phyloP scores from a whole-genome alignment of 768 basidiomycete species.

The Phaeotremella skinneri region DNA sequence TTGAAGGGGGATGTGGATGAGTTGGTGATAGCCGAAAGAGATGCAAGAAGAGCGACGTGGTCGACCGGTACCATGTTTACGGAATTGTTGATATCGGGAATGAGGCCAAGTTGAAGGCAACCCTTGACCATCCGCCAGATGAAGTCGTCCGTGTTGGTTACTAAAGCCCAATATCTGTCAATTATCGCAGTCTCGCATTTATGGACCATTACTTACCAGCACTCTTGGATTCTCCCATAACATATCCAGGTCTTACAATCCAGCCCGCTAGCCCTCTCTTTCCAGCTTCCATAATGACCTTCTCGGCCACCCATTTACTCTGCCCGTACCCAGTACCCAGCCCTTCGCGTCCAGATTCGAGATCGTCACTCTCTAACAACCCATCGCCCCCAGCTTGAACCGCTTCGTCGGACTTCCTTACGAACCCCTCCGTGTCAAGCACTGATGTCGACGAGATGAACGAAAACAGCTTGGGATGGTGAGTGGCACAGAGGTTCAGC shows the following conservation, averaged over 20 bases:
- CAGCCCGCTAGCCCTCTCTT: constrained; percentile 77
- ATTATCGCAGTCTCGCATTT: background rate
- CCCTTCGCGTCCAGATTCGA: constrained; percentile 72
- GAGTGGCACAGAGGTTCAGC: constrained; percentile 65
- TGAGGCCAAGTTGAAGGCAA: constrained; percentile 93
- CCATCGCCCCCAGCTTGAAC: constrained; percentile 59
- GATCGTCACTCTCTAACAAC: constrained; percentile 79
- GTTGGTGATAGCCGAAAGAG: constrained; percentile 63
- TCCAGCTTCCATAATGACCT: constrained; percentile 86
- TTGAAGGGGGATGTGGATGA: constrained; percentile 53
- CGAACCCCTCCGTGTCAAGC: constrained; percentile 86
- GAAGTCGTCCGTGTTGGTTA: constrained; percentile 99
- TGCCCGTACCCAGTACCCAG: constrained; percentile 94
- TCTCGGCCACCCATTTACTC: constrained; percentile 98
- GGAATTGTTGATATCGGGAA: constrained; percentile 96
- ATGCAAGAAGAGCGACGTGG: constrained; percentile 80
- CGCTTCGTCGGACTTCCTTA: constrained; percentile 74
- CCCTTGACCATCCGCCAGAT: constrained; percentile 98
- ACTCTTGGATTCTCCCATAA: constrained; percentile 83
- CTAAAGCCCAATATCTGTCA: constrained; percentile 52
- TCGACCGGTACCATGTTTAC: constrained; percentile 98
- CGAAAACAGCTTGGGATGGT: constrained; percentile 69
- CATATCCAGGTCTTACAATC: constrained; percentile 90
- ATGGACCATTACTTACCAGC: constrained; percentile 63
- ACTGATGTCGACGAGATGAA: constrained; percentile 97